Evolutionary conservation across 768 basidiomycete genomes (phyloP).

Genomic region (Dentipellis sp.): DNA sequence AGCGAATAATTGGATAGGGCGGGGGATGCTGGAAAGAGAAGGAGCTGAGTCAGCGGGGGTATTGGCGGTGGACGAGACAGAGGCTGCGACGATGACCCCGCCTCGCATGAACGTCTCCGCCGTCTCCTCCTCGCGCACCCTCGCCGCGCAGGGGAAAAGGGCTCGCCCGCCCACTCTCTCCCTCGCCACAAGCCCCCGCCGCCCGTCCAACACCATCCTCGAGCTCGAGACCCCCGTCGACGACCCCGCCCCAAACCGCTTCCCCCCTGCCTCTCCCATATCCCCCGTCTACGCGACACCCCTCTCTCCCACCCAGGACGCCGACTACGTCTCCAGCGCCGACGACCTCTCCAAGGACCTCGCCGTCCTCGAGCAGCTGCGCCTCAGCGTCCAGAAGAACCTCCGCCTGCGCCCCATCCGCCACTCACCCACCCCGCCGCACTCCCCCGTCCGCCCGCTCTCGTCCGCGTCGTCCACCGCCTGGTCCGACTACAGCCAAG

Average conservation of each 20-base stretch:
- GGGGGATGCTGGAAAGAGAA: no score
- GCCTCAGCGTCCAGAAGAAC: constrained; percentile 67
- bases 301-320: constrained; percentile 15
- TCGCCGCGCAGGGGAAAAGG: constrained; percentile 25
- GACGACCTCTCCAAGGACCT: constrained; percentile 66
- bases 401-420: constrained; percentile 71
- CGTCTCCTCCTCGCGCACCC: constrained; percentile 3
- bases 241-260: constrained; percentile 20
- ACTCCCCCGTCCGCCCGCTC: constrained; percentile 17
- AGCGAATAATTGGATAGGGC: no score
- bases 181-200: constrained; percentile 20
- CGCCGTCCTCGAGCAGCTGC: constrained; percentile 55
- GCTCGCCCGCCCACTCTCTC: constrained; percentile 45
- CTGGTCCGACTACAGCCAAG: constrained; percentile 23
- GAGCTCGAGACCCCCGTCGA: constrained; percentile 27
- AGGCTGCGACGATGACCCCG: no score
- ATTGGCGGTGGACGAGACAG: no score
- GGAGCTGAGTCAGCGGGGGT: no score
- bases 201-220: constrained; percentile 21
- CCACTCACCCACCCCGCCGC: constrained; percentile 26
- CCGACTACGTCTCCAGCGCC: constrained; percentile 17
- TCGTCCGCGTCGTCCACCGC: constrained; percentile 14
- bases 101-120: constrained; percentile 11
- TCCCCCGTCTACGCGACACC: constrained; percentile 20
- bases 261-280: constrained; percentile 23